Evolutionary conservation across 352 stramenopile species (phyloP).

Genomic region (Phytopythium delawarense): DNA sequence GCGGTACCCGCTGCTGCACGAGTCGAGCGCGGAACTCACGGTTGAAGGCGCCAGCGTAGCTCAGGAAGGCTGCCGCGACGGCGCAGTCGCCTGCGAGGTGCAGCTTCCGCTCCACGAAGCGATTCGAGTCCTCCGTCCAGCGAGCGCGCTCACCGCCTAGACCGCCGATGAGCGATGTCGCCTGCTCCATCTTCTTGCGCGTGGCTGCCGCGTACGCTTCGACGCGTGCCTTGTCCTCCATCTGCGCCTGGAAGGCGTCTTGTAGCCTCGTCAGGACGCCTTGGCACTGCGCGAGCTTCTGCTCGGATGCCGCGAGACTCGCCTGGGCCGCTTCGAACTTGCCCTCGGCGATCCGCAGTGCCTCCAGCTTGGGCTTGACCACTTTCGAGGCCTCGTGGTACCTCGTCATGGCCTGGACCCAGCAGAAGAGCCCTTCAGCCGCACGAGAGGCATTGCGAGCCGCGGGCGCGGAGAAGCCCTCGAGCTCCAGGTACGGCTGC

Average conservation of each 20-base stretch:
- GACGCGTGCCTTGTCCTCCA: conserved; percentile 83
- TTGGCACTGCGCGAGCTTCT: conserved; percentile 69
- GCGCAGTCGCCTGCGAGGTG: conserved; percentile 87
- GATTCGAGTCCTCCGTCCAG: conserved; percentile 88
- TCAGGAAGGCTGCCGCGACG: conserved; percentile 82
- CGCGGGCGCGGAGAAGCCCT: conserved; percentile 72
- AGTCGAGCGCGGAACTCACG: conserved; percentile 70
- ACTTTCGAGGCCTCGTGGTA: conserved; percentile 92
- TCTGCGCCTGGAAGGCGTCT: conserved; percentile 86
- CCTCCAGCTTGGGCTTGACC: conserved; percentile 92
- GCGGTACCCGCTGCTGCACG: conserved; percentile 52
- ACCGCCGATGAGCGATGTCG: conserved; percentile 83
- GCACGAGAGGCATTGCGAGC: conserved; percentile 89
- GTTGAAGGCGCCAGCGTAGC: conserved; percentile 91
- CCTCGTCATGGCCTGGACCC: conserved; percentile 89
- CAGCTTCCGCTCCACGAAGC: conserved; percentile 78
- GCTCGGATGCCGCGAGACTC: conserved; percentile 62
- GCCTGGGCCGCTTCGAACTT: conserved; percentile 82
- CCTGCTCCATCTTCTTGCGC: conserved; percentile 89
- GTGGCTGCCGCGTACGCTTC: conserved; percentile 82
- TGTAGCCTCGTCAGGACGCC: conserved; percentile 65
- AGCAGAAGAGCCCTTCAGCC: conserved; percentile 88
- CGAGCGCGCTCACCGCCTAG: conserved; percentile 77
- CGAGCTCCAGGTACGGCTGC: conserved; percentile 86
- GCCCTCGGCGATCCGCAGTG: conserved; percentile 83